These are phyloP conservation scores for Paramyrothecium roridum DNA, from an alignment of 2,329 filamentous ascomycete genomes.

Conservation along the genomic window DNA sequence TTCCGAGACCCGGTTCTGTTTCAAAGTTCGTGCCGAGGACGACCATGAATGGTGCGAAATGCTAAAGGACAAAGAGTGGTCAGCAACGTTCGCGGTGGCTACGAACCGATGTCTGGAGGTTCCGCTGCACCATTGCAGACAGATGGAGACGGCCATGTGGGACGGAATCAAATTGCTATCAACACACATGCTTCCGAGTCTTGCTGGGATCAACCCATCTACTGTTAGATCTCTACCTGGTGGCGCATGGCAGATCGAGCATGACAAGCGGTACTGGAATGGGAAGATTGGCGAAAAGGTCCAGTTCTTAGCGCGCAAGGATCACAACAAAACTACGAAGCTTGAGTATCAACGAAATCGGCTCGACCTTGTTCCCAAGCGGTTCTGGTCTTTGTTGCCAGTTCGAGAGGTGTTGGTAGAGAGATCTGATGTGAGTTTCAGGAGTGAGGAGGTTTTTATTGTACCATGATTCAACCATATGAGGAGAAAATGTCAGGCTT, in stretches of 20 bases:
- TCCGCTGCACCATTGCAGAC: not conserved
- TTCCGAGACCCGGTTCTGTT: not conserved
- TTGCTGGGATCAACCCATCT: not conserved
- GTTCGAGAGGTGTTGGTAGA: not conserved
- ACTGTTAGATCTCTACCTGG: not conserved
- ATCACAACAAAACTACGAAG: not conserved
- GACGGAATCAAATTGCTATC: not conserved
- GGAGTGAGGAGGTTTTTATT: not conserved
- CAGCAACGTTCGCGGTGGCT: not conserved
- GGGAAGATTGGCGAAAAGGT: not conserved
- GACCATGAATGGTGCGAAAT: not conserved
- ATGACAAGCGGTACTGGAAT: not conserved
- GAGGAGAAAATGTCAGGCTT: no score
- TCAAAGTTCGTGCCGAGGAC: not conserved
- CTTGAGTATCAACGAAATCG: not conserved
- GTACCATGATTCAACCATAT: not conserved
- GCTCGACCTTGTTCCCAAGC: not conserved
- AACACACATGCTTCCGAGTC: not conserved
- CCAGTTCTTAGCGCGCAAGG: not conserved
- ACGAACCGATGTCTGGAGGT: not conserved
- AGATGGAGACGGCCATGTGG: not conserved
- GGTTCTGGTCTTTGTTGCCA: not conserved
- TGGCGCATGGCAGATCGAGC: not conserved
- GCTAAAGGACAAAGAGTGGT: not conserved
- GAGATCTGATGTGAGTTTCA: not conserved